A percentile compares a stretch with the other conserved stretches of the same genome.
These are phyloP conservation scores for Aspergillus sp. DNA, from an alignment of 2,329 filamentous ascomycete genomes.

Conservation along the genomic window DNA sequence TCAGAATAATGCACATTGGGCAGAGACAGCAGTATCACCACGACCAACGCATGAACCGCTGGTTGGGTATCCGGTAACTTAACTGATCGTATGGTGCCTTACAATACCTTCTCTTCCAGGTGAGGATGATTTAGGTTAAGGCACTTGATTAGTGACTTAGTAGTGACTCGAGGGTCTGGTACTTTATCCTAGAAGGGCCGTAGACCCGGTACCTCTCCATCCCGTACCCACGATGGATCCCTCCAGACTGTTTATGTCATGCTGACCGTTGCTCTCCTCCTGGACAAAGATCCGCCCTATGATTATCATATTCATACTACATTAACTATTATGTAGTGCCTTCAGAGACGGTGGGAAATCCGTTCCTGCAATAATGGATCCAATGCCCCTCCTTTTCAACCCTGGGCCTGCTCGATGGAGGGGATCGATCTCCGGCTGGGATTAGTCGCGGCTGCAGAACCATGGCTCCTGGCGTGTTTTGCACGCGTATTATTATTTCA, in stretches of 20 bases:
- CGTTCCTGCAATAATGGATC: background rate
- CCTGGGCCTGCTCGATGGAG: background rate
- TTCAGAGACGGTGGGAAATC: background rate
- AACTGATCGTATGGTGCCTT: too few relatives aligned
- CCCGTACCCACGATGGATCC: background rate
- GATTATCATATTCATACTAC: too few relatives aligned
- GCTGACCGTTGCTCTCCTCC: background rate
- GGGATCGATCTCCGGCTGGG: conserved; percentile 1
- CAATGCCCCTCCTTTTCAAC: background rate
- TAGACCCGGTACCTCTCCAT: background rate
- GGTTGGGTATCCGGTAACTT: background rate
- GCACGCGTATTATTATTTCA: conserved; percentile 18
- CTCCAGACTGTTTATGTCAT: background rate
- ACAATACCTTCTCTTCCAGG: background rate
- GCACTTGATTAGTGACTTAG: background rate
- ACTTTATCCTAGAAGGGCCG: background rate
- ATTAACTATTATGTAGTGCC: background rate
- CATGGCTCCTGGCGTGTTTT: conserved; percentile 17
- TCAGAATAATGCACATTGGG: background rate
- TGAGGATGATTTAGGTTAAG: background rate
- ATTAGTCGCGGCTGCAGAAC: conserved; percentile 8
- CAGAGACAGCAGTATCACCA: background rate
- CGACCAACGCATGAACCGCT: background rate
- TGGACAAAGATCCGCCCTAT: background rate
- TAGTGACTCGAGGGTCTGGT: background rate